Conservation (phyloP, 768 basidiomycete species). For the Inosperma sp. region DNA sequence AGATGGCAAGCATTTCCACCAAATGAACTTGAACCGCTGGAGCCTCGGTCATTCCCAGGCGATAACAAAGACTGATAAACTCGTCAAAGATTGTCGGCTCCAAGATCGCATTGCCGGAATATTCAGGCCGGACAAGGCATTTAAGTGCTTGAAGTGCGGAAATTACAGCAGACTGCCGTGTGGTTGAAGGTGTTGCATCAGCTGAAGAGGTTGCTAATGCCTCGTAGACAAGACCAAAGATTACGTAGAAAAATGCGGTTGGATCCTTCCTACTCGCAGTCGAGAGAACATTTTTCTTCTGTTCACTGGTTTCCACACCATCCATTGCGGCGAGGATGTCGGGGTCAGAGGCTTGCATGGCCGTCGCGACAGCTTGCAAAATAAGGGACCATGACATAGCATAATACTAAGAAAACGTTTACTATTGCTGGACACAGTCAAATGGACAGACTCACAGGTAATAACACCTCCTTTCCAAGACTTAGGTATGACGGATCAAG, state of each 20-base stretch:
- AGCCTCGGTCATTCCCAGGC: constrained; percentile 84
- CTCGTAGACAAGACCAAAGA: constrained; percentile 95
- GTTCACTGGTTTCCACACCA: constrained; percentile 47
- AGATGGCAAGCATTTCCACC: constrained; percentile 58
- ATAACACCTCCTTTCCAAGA: constrained; percentile 82
- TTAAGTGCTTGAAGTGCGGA: constrained; percentile 74
- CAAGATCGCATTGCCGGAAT: constrained; percentile 75
- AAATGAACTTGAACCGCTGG: constrained; percentile 68
- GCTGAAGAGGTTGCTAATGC: constrained; percentile 65
- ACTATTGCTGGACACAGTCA: neutral
- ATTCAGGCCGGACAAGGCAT: constrained; percentile 73
- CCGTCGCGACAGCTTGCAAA: constrained; percentile 77
- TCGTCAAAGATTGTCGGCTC: constrained; percentile 87
- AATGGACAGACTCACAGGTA: constrained; percentile 62
- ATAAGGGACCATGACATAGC: constrained; percentile 75
- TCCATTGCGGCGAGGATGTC: constrained; percentile 78
- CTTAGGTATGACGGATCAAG: constrained; percentile 83
- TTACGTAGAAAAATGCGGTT: constrained; percentile 75
- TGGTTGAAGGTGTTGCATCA: constrained; percentile 45
- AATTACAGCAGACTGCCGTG: constrained; percentile 45
- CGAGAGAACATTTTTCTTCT: constrained; percentile 21
- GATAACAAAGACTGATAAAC: constrained; percentile 80
- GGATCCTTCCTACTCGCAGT: constrained; percentile 52
- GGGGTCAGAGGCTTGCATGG: constrained; percentile 67
- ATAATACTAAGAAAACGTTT: constrained; percentile 63